Conservation (phyloP, 306 rosid species). For the Calophaca sinica region DNA sequence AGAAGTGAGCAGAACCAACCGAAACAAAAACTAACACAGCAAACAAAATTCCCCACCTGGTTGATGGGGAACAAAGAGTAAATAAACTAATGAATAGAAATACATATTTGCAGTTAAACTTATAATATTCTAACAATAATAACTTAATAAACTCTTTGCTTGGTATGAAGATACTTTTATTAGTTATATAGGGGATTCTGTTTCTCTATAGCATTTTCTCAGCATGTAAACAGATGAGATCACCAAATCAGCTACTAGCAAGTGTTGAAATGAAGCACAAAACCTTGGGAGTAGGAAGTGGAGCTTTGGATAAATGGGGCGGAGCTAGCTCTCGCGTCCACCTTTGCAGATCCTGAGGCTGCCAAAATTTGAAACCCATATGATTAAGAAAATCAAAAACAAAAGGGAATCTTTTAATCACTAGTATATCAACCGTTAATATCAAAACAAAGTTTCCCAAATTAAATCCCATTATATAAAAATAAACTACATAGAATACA, state of each 20-base stretch:
- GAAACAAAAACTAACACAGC: background rate
- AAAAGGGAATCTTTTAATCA: background rate
- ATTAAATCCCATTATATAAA: background rate
- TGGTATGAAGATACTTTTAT: background rate
- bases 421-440: background rate
- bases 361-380: slow-evolving; percentile 45
- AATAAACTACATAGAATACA: slow-evolving; percentile 1
- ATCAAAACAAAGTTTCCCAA: slow-evolving; percentile 25
- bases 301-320: slow-evolving; percentile 77
- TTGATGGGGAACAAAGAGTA: background rate
- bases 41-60: background rate
- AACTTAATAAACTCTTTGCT: slow-evolving; percentile 15
- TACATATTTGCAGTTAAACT: slow-evolving; percentile 3
- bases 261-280: slow-evolving; percentile 43
- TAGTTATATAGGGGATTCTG: background rate
- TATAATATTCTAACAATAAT: slow-evolving; percentile 2
- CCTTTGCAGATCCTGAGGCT: slow-evolving; percentile 76
- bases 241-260: slow-evolving; percentile 18
- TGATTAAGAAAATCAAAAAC: background rate
- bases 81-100: background rate
- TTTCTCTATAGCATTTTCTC: slow-evolving; percentile 28
- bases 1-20: background rate
- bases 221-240: slow-evolving; percentile 39
- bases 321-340: slow-evolving; percentile 91
- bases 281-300: slow-evolving; percentile 83